Percentiles rank a stretch among this genome's conserved stretches.
These are phyloP conservation scores for Neurospora sp. DNA, from an alignment of 495 filamentous ascomycete species.

Conservation along the genomic window DNA sequence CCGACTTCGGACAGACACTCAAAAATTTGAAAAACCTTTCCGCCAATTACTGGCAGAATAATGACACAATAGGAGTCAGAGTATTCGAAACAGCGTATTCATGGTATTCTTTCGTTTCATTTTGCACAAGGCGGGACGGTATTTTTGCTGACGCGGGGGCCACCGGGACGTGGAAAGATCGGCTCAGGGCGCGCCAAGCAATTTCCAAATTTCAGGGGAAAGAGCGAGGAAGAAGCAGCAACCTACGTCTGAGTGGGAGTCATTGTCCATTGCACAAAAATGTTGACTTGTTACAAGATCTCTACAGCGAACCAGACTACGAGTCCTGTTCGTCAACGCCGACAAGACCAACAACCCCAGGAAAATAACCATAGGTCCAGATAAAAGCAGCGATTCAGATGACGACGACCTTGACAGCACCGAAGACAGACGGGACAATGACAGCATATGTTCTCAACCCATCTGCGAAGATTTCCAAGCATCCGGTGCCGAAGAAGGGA, in stretches of 20 bases:
- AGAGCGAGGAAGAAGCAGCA: neutral
- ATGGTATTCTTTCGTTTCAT: neutral
- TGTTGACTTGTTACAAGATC: neutral
- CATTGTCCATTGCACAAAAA: neutral
- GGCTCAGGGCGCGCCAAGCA: neutral
- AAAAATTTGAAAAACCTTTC: neutral
- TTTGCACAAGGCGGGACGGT: neutral
- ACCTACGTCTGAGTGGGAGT: neutral
- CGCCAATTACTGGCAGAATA: neutral
- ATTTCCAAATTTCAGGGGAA: neutral
- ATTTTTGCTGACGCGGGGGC: neutral
- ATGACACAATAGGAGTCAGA: neutral
- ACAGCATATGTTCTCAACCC: neutral
- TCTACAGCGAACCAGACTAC: neutral
- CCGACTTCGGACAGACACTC: neutral
- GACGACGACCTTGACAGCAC: neutral
- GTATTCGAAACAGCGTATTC: neutral
- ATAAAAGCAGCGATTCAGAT: neutral
- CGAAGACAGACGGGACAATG: neutral
- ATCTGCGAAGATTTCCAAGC: neutral
- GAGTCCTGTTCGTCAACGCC: neutral
- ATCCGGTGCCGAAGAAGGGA: neutral
- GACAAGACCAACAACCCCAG: neutral
- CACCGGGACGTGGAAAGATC: neutral
- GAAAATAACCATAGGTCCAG: neutral